Percentiles rank a stretch among this genome's conserved stretches.
These are phyloP conservation scores for Calonectria fujianensis DNA, from an alignment of 2,329 filamentous ascomycete genomes.

Conservation along the genomic window DNA sequence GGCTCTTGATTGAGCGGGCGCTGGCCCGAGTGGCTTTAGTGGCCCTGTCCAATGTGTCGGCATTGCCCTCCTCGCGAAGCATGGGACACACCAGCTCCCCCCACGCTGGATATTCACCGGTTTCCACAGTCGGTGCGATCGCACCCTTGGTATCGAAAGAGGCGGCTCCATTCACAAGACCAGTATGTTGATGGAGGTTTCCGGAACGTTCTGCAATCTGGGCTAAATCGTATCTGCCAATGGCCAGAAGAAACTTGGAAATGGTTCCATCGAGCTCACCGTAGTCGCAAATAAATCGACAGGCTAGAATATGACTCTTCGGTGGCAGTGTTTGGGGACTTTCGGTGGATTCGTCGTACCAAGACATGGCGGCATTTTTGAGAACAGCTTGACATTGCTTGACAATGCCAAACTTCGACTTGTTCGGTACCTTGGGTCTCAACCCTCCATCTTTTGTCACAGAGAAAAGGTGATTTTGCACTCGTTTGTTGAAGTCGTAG, in stretches of 20 bases:
- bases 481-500: background rate
- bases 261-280: background rate
- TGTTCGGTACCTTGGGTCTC: background rate
- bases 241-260: background rate
- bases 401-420: background rate
- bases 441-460: background rate
- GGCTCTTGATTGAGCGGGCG: background rate
- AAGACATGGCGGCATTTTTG: background rate
- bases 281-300: background rate
- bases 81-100: too few species aligned
- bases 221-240: slow-evolving; percentile 7
- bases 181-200: background rate
- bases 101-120: background rate
- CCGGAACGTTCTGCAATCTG: background rate
- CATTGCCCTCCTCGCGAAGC: too few species aligned
- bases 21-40: background rate
- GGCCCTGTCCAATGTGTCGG: too few species aligned
- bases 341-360: too few species aligned
- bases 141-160: background rate
- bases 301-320: slow-evolving; percentile 2
- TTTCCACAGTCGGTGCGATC: background rate
- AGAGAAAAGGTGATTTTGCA: background rate
- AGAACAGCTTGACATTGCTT: background rate
- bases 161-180: background rate
- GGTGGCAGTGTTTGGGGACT: background rate